Evolutionary conservation across 2,329 filamentous ascomycete species (phyloP).

Genomic region (Pestalotiopsis sp.): DNA sequence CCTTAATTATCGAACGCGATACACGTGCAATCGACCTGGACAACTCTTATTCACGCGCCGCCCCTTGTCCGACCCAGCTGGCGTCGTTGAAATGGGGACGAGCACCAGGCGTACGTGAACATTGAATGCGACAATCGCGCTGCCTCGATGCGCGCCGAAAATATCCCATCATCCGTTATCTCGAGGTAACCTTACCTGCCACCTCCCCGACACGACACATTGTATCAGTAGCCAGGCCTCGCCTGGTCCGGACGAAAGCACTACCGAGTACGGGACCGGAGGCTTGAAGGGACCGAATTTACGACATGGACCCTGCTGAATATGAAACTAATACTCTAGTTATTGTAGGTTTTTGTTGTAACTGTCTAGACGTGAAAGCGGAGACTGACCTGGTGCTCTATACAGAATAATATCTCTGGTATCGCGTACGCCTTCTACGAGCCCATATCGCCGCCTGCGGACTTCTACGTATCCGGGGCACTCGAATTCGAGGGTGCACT

Average conservation of each 20-base stretch:
- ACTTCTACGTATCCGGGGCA: slow-evolving; percentile 45
- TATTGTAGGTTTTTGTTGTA: slow-evolving; percentile 45
- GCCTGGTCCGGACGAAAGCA: not conserved
- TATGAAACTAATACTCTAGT: slow-evolving; percentile 64
- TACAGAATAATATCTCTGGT: slow-evolving; percentile 58
- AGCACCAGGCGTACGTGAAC: slow-evolving; percentile 16
- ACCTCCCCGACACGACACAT: not conserved
- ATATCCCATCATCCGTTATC: slow-evolving; percentile 6
- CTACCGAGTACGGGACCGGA: not conserved
- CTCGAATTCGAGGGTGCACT: slow-evolving; percentile 54
- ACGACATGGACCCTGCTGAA: slow-evolving; percentile 65
- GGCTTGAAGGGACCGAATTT: slow-evolving; percentile 28
- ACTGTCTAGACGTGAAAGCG: not conserved
- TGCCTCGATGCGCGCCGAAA: slow-evolving; percentile 5
- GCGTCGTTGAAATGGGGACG: slow-evolving; percentile 42
- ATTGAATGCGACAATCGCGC: slow-evolving; percentile 10
- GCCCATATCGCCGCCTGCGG: slow-evolving; percentile 43
- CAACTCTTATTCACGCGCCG: not conserved
- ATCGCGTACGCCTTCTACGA: slow-evolving; percentile 59
- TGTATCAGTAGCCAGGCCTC: not conserved
- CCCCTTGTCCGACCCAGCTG: not conserved
- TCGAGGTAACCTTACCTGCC: not conserved
- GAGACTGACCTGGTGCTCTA: slow-evolving; percentile 16
- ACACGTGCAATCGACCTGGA: not conserved
- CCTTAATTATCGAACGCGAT: not conserved